Percentiles rank a stretch among this genome's conserved stretches.
Evolutionary conservation across 2,329 filamentous ascomycete genomes (phyloP).

Genomic region (Diplodia mutila): DNA sequence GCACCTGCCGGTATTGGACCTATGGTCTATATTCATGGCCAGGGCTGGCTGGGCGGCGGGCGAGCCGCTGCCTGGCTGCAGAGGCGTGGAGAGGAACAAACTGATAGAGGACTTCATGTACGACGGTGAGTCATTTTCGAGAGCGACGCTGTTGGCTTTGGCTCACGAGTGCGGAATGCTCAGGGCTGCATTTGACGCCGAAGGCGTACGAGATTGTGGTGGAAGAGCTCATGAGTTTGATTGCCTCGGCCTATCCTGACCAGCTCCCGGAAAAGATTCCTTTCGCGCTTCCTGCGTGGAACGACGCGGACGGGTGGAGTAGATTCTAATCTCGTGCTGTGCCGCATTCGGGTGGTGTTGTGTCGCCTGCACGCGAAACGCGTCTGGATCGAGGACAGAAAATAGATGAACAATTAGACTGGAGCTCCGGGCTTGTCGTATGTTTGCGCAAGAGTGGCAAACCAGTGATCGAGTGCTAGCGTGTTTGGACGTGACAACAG

Average conservation of each 20-base stretch:
- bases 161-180: neutral
- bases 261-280: constrained; percentile 56
- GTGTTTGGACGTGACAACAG: constrained; percentile 4
- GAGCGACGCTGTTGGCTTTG: neutral
- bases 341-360: neutral
- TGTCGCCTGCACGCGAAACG: neutral
- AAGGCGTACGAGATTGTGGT: constrained; percentile 61
- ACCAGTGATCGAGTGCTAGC: neutral
- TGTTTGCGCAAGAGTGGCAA: neutral
- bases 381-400: neutral
- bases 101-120: constrained; percentile 56
- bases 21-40: constrained; percentile 79
- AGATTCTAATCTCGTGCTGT: constrained; percentile 27
- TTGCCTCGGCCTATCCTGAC: constrained; percentile 58
- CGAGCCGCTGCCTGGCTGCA: constrained; percentile 59
- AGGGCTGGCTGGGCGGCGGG: constrained; percentile 57
- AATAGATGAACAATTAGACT: neutral
- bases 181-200: constrained; percentile 62
- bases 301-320: constrained; percentile 43
- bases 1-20: constrained; percentile 69
- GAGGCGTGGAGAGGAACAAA: constrained; percentile 62
- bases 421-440: neutral
- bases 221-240: constrained; percentile 56
- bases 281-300: constrained; percentile 60
- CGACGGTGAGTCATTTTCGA: constrained; percentile 54